Conservation (phyloP, 306 rosid species). For the Begonia loranthoides region DNA sequence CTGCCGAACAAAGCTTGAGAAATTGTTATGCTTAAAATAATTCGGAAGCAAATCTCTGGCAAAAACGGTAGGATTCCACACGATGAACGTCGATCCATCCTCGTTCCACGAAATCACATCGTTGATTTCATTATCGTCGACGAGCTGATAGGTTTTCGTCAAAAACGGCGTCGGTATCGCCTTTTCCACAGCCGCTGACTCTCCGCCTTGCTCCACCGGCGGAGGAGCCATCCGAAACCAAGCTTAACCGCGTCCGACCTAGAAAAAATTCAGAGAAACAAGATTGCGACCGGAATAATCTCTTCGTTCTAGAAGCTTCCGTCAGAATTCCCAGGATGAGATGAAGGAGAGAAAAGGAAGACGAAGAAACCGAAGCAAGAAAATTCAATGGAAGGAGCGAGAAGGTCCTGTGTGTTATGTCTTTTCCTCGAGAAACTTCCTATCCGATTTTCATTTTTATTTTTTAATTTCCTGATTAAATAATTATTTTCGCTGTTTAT, state of each 20-base stretch:
- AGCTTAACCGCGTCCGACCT: background rate
- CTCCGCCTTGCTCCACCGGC: constrained; percentile 28
- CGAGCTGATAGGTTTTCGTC: constrained; percentile 64
- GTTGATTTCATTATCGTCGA: constrained; percentile 54
- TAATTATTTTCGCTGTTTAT: no score
- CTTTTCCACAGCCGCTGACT: constrained; percentile 26
- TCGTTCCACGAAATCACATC: constrained; percentile 85
- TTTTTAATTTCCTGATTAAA: no score
- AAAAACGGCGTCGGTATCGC: constrained; percentile 65
- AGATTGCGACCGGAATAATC: background rate
- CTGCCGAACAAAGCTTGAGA: constrained; percentile 91
- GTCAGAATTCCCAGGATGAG: background rate
- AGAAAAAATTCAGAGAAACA: background rate
- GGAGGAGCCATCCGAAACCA: constrained; percentile 28
- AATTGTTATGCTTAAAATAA: constrained; percentile 81
- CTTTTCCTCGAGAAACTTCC: background rate
- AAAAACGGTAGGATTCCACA: constrained; percentile 80
- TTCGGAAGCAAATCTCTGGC: constrained; percentile 83
- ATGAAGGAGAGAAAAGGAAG: background rate
- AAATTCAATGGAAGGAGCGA: background rate
- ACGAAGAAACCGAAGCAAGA: background rate
- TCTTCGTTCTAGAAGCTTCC: constrained; percentile 75
- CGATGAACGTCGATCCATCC: constrained; percentile 86
- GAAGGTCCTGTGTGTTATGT: background rate
- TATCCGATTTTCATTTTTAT: no score